phyloP scores from a whole-genome alignment of 495 filamentous ascomycete species.

The Trypethelium eluteriae region DNA sequence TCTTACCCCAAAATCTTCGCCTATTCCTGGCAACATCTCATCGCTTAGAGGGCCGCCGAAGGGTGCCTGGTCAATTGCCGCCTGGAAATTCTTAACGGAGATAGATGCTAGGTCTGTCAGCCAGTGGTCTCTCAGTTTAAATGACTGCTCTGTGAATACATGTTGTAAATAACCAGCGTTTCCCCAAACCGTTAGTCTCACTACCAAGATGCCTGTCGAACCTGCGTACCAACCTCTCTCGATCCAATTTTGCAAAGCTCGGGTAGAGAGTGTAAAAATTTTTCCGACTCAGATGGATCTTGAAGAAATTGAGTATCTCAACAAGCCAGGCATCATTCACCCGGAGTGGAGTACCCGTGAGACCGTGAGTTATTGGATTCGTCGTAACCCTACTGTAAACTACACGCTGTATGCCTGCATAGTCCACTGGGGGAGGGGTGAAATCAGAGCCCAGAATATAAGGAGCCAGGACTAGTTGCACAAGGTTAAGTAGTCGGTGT shows the following conservation, averaged over 20 bases:
- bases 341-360: too few relatives aligned
- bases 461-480: background rate
- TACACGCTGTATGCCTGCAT: background rate
- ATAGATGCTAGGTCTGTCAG: too few relatives aligned
- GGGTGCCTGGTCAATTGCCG: too few relatives aligned
- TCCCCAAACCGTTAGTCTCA: too few relatives aligned
- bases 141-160: too few relatives aligned
- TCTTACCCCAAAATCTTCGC: too few relatives aligned
- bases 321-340: background rate
- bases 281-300: background rate
- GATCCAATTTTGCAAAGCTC: background rate
- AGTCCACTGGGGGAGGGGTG: background rate
- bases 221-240: background rate
- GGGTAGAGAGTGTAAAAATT: background rate
- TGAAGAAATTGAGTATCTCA: background rate
- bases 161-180: too few relatives aligned
- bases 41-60: too few relatives aligned
- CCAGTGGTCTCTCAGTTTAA: too few relatives aligned
- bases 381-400: background rate
- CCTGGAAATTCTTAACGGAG: too few relatives aligned
- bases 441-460: background rate
- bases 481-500: background rate
- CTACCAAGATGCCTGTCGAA: background rate
- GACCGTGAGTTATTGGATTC: background rate
- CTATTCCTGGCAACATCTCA: too few relatives aligned